Evolutionary conservation across 2,329 filamentous ascomycete genomes (phyloP).

Genomic region (Erysiphe pisi): DNA sequence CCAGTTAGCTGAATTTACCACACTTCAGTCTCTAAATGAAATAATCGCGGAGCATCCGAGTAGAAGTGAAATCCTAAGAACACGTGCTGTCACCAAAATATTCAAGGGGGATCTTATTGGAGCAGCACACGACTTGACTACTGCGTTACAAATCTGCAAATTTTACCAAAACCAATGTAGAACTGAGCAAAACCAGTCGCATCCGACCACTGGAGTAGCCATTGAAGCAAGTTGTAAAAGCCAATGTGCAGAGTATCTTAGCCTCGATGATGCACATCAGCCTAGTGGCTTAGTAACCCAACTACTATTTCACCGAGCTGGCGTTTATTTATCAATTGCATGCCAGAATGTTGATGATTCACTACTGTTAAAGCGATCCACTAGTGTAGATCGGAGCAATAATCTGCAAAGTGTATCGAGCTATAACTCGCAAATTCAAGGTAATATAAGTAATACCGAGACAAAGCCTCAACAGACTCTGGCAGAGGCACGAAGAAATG

Average conservation of each 20-base stretch:
- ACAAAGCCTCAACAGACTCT: too few species aligned
- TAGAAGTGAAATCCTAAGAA: too few species aligned
- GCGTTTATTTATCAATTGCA: conserved; percentile 60
- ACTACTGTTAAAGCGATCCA: conserved; percentile 49
- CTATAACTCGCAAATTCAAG: too few species aligned
- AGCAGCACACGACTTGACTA: conserved; percentile 30
- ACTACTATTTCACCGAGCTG: conserved; percentile 63
- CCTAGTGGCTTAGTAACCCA: conserved; percentile 66
- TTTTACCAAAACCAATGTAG: conserved; percentile 36
- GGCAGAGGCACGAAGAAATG: too few species aligned
- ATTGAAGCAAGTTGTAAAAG: conserved; percentile 36
- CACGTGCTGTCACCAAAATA: too few species aligned
- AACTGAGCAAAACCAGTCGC: conserved; percentile 40
- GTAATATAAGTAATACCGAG: too few species aligned
- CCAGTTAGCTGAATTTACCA: conserved; percentile 61
- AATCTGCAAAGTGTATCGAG: too few species aligned
- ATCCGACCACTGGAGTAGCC: conserved; percentile 40
- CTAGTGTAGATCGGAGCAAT: conserved; percentile 62
- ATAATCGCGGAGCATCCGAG: too few species aligned
- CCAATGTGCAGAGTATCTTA: conserved; percentile 42
- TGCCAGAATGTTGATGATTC: conserved; percentile 53
- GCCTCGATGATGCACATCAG: conserved; percentile 52
- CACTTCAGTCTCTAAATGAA: conserved; percentile 40
- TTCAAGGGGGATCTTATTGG: too few species aligned
- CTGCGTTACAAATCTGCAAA: conserved; percentile 46